These are phyloP conservation scores for Aspergillus flavus DNA, from an alignment of 2,329 filamentous ascomycete species.

Conservation along the genomic window DNA sequence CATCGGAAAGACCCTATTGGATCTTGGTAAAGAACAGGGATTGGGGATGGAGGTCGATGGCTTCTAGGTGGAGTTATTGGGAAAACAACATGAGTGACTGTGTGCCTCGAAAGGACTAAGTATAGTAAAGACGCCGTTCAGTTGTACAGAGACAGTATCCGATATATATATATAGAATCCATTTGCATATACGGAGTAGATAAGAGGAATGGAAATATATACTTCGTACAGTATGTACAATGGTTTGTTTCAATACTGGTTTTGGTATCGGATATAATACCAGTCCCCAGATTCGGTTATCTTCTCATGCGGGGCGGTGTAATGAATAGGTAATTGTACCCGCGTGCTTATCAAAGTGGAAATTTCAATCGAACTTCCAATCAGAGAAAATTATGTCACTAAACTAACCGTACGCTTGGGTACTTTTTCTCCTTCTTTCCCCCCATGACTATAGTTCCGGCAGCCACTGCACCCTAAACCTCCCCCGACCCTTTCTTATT, in stretches of 20 bases:
- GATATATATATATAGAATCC: no score
- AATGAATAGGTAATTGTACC: not conserved
- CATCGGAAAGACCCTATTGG: conserved; percentile 45
- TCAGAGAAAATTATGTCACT: conserved; percentile 2
- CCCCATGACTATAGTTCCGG: not conserved
- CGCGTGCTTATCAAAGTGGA: conserved; percentile 7
- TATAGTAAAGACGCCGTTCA: not conserved
- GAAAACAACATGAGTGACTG: not conserved
- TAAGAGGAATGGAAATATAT: not conserved
- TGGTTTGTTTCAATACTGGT: not conserved
- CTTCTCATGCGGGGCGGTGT: conserved; percentile 3
- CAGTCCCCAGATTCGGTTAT: not conserved
- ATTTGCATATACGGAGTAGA: not conserved
- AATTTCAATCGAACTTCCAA: not conserved
- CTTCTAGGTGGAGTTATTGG: conserved; percentile 28
- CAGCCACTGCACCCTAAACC: conserved; percentile 9
- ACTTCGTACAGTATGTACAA: not conserved
- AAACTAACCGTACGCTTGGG: not conserved
- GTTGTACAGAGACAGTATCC: not conserved
- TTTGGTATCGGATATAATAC: not conserved
- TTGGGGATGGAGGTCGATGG: conserved; percentile 41
- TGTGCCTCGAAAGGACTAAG: not conserved
- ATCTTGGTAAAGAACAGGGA: conserved; percentile 35
- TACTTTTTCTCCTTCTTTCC: not conserved
- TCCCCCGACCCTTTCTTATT: conserved; percentile 11